A percentile compares a stretch with the other conserved stretches of the same genome.
phyloP scores from a whole-genome alignment of 495 filamentous ascomycete species.

The Talaromyces ruber region DNA sequence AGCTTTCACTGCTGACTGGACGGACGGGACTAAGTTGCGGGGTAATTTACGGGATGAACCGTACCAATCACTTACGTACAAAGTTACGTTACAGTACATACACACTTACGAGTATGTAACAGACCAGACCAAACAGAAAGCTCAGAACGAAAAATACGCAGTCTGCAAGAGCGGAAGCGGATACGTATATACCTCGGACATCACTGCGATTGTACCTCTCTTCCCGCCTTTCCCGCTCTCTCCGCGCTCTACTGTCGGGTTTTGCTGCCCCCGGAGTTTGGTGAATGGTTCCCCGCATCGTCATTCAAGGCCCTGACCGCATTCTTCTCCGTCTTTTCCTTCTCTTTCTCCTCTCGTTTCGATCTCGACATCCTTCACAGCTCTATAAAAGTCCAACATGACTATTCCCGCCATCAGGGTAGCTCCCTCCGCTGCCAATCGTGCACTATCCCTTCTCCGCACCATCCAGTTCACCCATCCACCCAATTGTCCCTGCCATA shows the following conservation, averaged over 20 bases:
- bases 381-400: conserved; percentile 14
- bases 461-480: conserved; percentile 88
- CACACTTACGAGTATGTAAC: background rate
- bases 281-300: background rate
- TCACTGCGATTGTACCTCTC: background rate
- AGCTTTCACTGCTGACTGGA: background rate
- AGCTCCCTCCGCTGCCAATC: conserved; percentile 57
- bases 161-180: background rate
- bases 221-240: background rate
- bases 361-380: background rate
- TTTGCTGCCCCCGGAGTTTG: background rate
- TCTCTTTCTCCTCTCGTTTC: background rate
- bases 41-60: background rate
- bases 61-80: background rate
- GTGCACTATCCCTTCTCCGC: conserved; percentile 74
- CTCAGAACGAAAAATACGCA: background rate
- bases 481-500: conserved; percentile 85
- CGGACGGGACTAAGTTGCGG: background rate
- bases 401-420: conserved; percentile 51
- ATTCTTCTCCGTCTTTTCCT: background rate
- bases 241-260: background rate
- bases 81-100: background rate
- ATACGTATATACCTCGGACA: background rate
- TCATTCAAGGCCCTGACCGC: background rate
- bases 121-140: background rate